Evolutionary conservation across 305 asterid genomes (phyloP).

Genomic region (Salvia sclarea): DNA sequence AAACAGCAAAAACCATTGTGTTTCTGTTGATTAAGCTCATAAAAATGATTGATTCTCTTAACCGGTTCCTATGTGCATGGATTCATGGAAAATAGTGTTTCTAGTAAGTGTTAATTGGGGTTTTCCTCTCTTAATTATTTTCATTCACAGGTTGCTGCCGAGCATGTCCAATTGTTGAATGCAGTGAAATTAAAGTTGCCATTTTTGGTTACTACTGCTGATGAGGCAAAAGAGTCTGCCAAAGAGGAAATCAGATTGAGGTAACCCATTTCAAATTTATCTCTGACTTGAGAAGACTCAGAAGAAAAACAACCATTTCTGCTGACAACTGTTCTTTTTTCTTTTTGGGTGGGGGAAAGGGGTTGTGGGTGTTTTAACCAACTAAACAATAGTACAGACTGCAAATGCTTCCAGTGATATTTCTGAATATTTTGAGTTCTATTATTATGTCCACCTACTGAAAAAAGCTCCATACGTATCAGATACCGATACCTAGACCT

Average conservation of each 20-base stretch:
- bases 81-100: neutral
- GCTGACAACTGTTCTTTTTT: neutral
- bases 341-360: neutral
- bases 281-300: constrained; percentile 3
- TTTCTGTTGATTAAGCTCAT: neutral
- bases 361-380: neutral
- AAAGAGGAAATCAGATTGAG: constrained; percentile 94
- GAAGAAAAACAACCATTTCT: neutral
- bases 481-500: constrained; percentile 95
- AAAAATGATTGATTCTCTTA: neutral
- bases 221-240: constrained; percentile 72
- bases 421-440: constrained; percentile 6
- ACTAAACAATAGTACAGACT: neutral
- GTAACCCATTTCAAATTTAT: constrained; percentile 37
- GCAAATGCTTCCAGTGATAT: constrained; percentile 4
- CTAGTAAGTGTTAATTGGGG: neutral
- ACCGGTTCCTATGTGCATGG: neutral
- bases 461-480: constrained; percentile 31
- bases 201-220: constrained; percentile 82
- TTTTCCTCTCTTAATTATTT: neutral
- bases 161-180: constrained; percentile 72
- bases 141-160: constrained; percentile 70
- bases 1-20: neutral
- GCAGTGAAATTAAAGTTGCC: constrained; percentile 82
- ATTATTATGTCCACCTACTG: neutral